Conservation (phyloP, 2,329 filamentous ascomycete genomes). For the Waltergamsia citrina region DNA sequence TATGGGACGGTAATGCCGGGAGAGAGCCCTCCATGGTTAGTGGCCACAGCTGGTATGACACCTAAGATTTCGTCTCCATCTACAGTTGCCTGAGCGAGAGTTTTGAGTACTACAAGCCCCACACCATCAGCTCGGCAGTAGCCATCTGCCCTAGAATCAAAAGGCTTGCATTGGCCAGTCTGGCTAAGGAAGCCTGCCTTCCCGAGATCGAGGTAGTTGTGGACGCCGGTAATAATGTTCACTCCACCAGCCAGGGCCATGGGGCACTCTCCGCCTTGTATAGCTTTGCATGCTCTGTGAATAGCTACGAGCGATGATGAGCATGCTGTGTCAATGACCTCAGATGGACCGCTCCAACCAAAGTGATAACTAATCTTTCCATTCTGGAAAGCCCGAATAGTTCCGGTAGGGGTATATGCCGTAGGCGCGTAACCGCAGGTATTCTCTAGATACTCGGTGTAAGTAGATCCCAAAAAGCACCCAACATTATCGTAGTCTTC, state of each 20-base stretch:
- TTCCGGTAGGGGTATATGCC: too few species aligned
- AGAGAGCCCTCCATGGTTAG: constrained; percentile 30
- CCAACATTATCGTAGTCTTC: background rate
- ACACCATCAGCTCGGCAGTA: constrained; percentile 43
- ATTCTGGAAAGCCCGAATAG: too few species aligned
- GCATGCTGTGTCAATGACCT: constrained; percentile 25
- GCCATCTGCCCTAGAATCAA: too few species aligned
- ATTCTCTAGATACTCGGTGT: background rate
- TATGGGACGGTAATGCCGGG: constrained; percentile 24
- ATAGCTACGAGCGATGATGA: constrained; percentile 22
- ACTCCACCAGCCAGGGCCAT: constrained; percentile 29
- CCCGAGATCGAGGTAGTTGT: constrained; percentile 11
- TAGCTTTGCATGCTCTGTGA: constrained; percentile 16
- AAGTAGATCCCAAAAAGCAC: background rate
- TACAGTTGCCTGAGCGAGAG: constrained; percentile 29
- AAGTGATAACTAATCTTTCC: too few species aligned
- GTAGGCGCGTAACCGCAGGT: too few species aligned
- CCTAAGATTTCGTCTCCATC: constrained; percentile 35
- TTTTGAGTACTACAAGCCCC: constrained; percentile 35
- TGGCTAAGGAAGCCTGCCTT: constrained; percentile 16
- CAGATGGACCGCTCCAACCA: constrained; percentile 20
- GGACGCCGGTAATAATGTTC: constrained; percentile 20
- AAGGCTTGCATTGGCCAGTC: constrained; percentile 21
- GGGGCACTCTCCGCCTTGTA: constrained; percentile 17
- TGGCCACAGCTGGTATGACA: constrained; percentile 24